phyloP scores from a whole-genome alignment of 768 basidiomycete genomes.

The Termitomyces bulborhizus region DNA sequence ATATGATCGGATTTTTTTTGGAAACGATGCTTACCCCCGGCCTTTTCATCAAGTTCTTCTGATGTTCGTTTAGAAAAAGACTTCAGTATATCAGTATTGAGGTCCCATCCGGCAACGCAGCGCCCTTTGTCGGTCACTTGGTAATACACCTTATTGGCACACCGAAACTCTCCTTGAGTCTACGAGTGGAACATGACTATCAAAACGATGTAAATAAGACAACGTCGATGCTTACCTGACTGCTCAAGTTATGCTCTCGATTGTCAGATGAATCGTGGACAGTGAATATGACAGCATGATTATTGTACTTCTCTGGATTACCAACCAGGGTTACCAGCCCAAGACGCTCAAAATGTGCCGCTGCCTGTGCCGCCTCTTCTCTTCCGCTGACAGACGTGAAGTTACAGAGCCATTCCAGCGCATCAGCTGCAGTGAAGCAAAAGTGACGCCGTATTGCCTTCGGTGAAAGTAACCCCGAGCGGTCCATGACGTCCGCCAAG shows the following conservation, averaged over 20 bases:
- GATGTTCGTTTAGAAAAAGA: not conserved
- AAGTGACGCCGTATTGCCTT: constrained; percentile 16
- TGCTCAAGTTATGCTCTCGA: not conserved
- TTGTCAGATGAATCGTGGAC: constrained; percentile 20
- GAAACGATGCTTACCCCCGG: not conserved
- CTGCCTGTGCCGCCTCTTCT: constrained; percentile 76
- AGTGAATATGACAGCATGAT: constrained; percentile 63
- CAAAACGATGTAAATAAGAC: not conserved
- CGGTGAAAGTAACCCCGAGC: not conserved
- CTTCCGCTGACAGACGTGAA: constrained; percentile 70
- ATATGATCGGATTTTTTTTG: not conserved
- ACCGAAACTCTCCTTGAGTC: constrained; percentile 12
- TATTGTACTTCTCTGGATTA: constrained; percentile 51
- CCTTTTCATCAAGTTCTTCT: constrained; percentile 2
- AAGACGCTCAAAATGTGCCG: constrained; percentile 73
- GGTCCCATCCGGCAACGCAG: constrained; percentile 10
- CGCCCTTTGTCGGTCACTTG: constrained; percentile 10
- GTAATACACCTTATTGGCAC: constrained; percentile 11
- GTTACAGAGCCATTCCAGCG: constrained; percentile 75
- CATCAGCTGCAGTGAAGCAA: constrained; percentile 61
- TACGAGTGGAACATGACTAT: not conserved
- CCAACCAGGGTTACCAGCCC: constrained; percentile 62
- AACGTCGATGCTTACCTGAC: not conserved
- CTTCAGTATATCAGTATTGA: not conserved
- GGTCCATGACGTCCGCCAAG: constrained; percentile 1